Conservation (phyloP, 768 basidiomycete species). For the Mycena kentingensis region DNA sequence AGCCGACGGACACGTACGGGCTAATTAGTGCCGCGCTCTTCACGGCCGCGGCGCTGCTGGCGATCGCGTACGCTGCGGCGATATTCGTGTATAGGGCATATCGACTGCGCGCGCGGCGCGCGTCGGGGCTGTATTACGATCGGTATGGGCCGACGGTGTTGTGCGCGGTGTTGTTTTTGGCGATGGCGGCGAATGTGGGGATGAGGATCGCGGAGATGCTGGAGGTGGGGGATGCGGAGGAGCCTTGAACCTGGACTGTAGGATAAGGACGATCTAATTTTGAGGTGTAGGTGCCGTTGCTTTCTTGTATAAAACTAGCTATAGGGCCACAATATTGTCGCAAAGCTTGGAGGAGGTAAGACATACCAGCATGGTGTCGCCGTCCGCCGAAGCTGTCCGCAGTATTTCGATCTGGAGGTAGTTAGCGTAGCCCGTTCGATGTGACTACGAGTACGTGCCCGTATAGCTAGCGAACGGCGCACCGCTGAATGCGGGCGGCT, state of each 20-base stretch:
- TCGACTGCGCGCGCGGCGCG: constrained; percentile 67
- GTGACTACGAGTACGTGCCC: too few relatives aligned
- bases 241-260: background rate
- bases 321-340: too few relatives aligned
- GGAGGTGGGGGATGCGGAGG: constrained; percentile 23
- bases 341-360: too few relatives aligned
- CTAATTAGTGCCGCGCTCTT: constrained; percentile 88
- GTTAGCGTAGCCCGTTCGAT: too few relatives aligned
- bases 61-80: constrained; percentile 83
- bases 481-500: too few relatives aligned
- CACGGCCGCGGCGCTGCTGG: constrained; percentile 84
- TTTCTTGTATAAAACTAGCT: too few relatives aligned
- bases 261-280: background rate
- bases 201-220: constrained; percentile 66
- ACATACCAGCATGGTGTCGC: too few relatives aligned
- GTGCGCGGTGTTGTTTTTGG: constrained; percentile 66
- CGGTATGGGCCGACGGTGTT: constrained; percentile 82
- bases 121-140: constrained; percentile 87
- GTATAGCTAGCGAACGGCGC: too few relatives aligned
- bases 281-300: too few relatives aligned
- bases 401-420: too few relatives aligned
- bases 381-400: too few relatives aligned
- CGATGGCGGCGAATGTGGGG: constrained; percentile 75
- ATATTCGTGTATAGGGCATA: constrained; percentile 79
- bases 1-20: constrained; percentile 70